These are phyloP conservation scores for Antitrichia curtipendula DNA, from an alignment of 225 moss, liverwort and hornwort species.

Conservation along the genomic window DNA sequence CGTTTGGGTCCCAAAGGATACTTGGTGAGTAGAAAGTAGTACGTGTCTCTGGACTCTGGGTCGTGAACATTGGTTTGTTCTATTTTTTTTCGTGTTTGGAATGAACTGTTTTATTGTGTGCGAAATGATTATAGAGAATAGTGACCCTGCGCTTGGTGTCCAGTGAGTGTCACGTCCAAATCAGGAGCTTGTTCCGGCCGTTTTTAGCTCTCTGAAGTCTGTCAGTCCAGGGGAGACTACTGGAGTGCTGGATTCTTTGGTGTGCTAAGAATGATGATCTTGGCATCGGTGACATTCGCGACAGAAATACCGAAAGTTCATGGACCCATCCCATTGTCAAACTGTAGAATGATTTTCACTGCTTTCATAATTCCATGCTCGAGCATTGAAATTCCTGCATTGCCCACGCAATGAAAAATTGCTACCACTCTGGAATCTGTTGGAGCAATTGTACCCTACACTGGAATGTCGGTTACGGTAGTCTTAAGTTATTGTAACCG, in stretches of 20 bases:
- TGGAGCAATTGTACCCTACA: not conserved
- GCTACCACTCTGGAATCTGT: not conserved
- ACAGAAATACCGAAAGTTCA: not conserved
- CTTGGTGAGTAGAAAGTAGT: not conserved
- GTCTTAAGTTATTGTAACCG: not conserved
- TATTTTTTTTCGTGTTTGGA: not conserved
- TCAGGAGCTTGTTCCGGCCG: not conserved
- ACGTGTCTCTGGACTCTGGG: not conserved
- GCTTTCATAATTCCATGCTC: not conserved
- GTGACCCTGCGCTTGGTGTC: not conserved
- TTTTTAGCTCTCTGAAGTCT: not conserved
- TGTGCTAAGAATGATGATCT: not conserved
- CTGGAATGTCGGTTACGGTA: too few relatives aligned
- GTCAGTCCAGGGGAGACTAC: not conserved
- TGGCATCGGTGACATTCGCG: not conserved
- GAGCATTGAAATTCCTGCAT: not conserved
- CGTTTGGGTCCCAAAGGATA: not conserved
- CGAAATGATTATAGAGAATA: not conserved
- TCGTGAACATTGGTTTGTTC: not conserved
- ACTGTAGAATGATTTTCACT: not conserved
- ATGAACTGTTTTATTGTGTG: not conserved
- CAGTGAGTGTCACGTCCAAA: not conserved
- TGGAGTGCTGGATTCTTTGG: not conserved
- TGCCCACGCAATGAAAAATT: not conserved
- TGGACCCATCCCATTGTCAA: not conserved